Conservation (phyloP, 2,329 filamentous ascomycete species). For the Dothistroma septosporum region DNA sequence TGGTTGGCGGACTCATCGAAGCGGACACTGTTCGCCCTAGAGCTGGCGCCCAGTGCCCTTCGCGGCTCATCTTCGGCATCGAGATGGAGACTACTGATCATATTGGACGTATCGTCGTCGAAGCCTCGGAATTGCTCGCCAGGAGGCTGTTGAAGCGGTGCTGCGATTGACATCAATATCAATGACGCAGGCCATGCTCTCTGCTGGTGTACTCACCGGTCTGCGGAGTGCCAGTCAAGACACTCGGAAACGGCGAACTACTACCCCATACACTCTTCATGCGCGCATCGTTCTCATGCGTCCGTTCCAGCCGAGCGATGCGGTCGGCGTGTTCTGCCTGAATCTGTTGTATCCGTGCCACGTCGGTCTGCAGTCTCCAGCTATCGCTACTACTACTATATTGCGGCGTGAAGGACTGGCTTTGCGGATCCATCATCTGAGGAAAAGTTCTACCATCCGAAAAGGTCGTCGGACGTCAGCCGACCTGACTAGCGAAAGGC, state of each 20-base stretch:
- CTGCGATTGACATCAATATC: conserved; percentile 43
- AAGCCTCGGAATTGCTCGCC: conserved; percentile 85
- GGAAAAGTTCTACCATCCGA: conserved; percentile 20
- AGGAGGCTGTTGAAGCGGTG: conserved; percentile 73
- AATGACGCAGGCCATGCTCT: background rate
- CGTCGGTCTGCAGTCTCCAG: conserved; percentile 61
- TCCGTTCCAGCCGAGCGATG: conserved; percentile 57
- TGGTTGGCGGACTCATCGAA: conserved; percentile 96
- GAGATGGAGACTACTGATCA: conserved; percentile 76
- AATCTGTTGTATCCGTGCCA: conserved; percentile 57
- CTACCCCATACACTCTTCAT: conserved; percentile 85
- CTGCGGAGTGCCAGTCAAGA: conserved; percentile 76
- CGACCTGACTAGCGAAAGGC: conserved; percentile 6
- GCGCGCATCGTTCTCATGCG: conserved; percentile 59
- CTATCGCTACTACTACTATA: conserved; percentile 50
- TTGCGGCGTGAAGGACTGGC: conserved; percentile 54
- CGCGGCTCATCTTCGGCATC: conserved; percentile 84
- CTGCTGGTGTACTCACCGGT: conserved; percentile 60
- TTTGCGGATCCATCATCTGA: conserved; percentile 58
- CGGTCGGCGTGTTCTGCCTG: conserved; percentile 60
- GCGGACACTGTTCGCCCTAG: conserved; percentile 91
- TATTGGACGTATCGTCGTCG: conserved; percentile 76
- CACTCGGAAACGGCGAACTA: conserved; percentile 80
- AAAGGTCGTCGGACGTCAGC: conserved; percentile 11
- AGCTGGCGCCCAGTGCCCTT: conserved; percentile 67